These are phyloP conservation scores for Neocallimastix lanati DNA, from an alignment of 192 early-diverging fungal genomes.

Conservation along the genomic window DNA sequence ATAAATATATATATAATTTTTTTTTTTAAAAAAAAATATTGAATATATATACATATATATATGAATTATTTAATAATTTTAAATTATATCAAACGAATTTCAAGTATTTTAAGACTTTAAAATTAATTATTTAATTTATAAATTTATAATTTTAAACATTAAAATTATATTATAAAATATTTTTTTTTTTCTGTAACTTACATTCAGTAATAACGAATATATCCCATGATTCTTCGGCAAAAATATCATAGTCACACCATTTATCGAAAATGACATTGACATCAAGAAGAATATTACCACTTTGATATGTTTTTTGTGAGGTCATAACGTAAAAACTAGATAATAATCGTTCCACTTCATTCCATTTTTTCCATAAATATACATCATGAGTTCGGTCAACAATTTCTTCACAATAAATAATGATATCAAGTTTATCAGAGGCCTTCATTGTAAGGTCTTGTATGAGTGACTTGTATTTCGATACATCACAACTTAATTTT, in stretches of 20 bases:
- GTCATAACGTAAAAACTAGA: slow-evolving; percentile 26
- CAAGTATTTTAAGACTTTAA: too few species aligned
- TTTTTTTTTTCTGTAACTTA: too few species aligned
- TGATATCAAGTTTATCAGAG: not conserved
- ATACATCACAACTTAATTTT: not conserved
- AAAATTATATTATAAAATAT: too few species aligned
- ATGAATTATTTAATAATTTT: too few species aligned
- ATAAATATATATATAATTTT: too few species aligned
- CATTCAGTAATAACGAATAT: slow-evolving; percentile 18
- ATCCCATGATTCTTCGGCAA: slow-evolving; percentile 10
- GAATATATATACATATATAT: too few species aligned
- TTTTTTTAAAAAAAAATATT: too few species aligned
- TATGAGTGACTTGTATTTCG: not conserved
- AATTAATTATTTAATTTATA: too few species aligned
- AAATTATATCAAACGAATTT: too few species aligned
- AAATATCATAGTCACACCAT: slow-evolving; percentile 38
- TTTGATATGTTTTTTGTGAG: slow-evolving; percentile 16
- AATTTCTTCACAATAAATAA: not conserved
- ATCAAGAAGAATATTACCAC: slow-evolving; percentile 19
- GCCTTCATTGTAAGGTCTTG: not conserved
- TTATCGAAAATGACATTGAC: slow-evolving; percentile 36
- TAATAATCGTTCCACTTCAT: not conserved
- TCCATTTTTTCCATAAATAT: not conserved
- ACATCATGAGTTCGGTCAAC: not conserved
- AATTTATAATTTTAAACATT: too few species aligned